Conservation (phyloP, 2,329 filamentous ascomycete species). For the Exophiala spinifera region DNA sequence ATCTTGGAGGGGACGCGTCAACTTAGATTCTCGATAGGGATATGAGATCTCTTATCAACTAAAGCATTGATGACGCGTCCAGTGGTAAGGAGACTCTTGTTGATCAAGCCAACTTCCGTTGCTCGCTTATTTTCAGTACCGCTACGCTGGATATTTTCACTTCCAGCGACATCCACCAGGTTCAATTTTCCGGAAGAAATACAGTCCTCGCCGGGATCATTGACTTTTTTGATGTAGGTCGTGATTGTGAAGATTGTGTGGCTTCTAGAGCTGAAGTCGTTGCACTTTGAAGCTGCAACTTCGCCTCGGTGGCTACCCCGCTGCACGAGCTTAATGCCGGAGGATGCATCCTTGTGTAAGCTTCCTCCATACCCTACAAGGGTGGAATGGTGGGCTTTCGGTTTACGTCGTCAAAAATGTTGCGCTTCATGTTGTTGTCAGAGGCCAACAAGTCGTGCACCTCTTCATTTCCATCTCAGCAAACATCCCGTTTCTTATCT, state of each 20-base stretch:
- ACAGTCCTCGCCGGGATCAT: slow-evolving; percentile 82
- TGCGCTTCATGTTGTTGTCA: slow-evolving; percentile 82
- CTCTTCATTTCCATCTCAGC: no score
- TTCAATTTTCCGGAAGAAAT: slow-evolving; percentile 92
- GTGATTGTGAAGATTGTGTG: slow-evolving; percentile 98
- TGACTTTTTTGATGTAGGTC: slow-evolving; percentile 77
- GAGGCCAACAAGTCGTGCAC: slow-evolving; percentile 79
- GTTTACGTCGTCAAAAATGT: slow-evolving; percentile 89
- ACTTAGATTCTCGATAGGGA: slow-evolving; percentile 94
- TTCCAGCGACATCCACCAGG: slow-evolving; percentile 91
- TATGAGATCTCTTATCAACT: slow-evolving; percentile 84
- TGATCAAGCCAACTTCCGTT: slow-evolving; percentile 91
- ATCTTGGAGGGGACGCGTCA: slow-evolving; percentile 91
- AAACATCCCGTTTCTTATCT: no score
- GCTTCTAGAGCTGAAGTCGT: slow-evolving; percentile 92
- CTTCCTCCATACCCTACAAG: slow-evolving; percentile 98
- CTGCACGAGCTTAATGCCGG: slow-evolving; percentile 85
- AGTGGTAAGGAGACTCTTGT: slow-evolving; percentile 92
- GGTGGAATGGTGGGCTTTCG: slow-evolving; percentile 75
- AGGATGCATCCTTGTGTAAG: slow-evolving; percentile 75
- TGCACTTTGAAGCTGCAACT: slow-evolving; percentile 99
- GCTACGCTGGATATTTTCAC: slow-evolving; percentile 95
- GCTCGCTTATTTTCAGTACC: slow-evolving; percentile 98
- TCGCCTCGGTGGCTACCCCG: slow-evolving; percentile 89
- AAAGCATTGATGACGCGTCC: slow-evolving; percentile 96